These are phyloP conservation scores for Tylopilus rubrobrunneus DNA, from an alignment of 768 basidiomycete genomes.

Conservation along the genomic window DNA sequence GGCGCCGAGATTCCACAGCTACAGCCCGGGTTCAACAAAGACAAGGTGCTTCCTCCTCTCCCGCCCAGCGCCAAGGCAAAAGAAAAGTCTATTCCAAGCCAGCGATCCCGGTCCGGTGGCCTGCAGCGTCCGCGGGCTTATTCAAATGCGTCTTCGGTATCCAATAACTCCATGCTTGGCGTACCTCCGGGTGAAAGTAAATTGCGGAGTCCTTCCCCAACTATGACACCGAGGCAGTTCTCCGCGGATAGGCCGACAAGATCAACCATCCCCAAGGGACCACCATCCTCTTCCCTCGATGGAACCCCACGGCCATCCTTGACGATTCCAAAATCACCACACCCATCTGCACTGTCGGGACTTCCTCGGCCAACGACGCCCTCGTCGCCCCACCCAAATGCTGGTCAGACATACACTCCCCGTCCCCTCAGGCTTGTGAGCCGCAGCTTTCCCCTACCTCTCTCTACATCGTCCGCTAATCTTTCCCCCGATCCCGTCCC, in stretches of 20 bases:
- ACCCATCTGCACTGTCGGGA: constrained; percentile 12
- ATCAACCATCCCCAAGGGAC: constrained; percentile 4
- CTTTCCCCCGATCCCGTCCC: not conserved
- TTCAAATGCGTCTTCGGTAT: constrained; percentile 28
- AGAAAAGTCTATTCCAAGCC: constrained; percentile 18
- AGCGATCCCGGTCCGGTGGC: constrained; percentile 4
- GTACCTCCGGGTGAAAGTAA: constrained; percentile 5
- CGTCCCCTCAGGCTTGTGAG: constrained; percentile 27
- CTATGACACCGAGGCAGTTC: constrained; percentile 11
- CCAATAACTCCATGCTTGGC: constrained; percentile 16
- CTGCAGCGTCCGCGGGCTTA: constrained; percentile 33
- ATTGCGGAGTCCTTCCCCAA: constrained; percentile 10
- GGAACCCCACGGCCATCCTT: constrained; percentile 23
- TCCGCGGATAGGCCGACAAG: constrained; percentile 7
- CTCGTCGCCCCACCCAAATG: constrained; percentile 4
- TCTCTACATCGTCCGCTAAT: not conserved
- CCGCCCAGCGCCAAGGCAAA: constrained; percentile 16
- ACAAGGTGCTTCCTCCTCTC: constrained; percentile 33
- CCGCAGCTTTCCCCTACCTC: constrained; percentile 13
- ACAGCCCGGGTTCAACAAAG: constrained; percentile 14
- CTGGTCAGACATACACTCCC: constrained; percentile 15
- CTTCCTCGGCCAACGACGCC: constrained; percentile 22
- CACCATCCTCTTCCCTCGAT: constrained; percentile 18
- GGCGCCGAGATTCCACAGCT: constrained; percentile 13
- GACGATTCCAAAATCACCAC: constrained; percentile 25